Base-by-base conservation (phyloP, 2,329 filamentous ascomycete genomes). In the Colletotrichum liriopes region DNA sequence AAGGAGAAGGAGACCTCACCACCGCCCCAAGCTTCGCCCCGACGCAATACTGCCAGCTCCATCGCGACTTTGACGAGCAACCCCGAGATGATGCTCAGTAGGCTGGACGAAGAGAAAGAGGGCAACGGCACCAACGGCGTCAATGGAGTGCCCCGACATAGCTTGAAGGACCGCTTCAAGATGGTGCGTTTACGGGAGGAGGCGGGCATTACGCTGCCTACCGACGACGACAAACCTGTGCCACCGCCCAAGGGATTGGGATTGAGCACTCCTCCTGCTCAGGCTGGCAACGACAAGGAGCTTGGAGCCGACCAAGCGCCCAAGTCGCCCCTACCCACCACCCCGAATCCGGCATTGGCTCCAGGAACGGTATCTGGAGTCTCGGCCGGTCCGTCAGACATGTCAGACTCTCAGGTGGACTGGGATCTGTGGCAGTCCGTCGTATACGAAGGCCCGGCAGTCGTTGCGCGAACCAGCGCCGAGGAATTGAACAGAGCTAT, bases 401-500 rank as follows among this genome's bases (percentile, higher is more conserved):
- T 92, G 74, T 83, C 85, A 18, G 93, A 95, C 77, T 86, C 87
- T 20, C 92, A 94, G 32, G 96, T 99, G n/a, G 95, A 99, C 79
- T 99, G 96, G 96, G 96, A 99, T 81, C 85, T 99, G 49, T 99
- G 96, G 96, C 96, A 99, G 80, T 91, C 93, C 32, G 93, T 99
- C 5, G 96, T 99, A 43, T 97, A 98, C 76, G 94, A 98, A 84
- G 96, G 96, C 0, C 95, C 95, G 20, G 91, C 94, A 37, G 96
- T 94, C 12, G 93, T 98, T 61, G 93, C 94, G 14, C 91, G 94
- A 72, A 95, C 94, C 5, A 98, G 95, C 78, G 89, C 96, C 0
- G 94, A 97, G 77, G 95, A 98, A 80, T 85, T 99, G 69, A 98
- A 96, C 79, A 91, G 89, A 75, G 95, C 96, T 29, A 98, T 99